Conservation (phyloP, 345 rosid genomes). For the Ceriops tagal region DNA sequence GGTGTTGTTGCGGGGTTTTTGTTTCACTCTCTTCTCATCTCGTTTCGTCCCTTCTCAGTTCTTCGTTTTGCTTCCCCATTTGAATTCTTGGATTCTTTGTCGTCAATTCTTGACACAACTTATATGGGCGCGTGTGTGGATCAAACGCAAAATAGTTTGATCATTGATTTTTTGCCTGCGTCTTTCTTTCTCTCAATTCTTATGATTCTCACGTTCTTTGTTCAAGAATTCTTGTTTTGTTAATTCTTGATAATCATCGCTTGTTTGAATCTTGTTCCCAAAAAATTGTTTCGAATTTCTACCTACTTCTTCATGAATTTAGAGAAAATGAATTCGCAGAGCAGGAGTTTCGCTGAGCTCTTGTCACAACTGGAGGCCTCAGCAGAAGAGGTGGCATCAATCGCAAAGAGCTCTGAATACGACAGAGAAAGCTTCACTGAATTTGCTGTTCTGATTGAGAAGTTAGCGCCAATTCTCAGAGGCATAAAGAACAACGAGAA, state of each 20-base stretch:
- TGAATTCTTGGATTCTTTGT: too few relatives aligned
- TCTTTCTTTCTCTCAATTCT: background rate
- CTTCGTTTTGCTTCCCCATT: too few relatives aligned
- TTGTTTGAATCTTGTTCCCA: too few relatives aligned
- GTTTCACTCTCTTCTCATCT: background rate
- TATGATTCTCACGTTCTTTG: background rate
- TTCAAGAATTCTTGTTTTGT: too few relatives aligned
- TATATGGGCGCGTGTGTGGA: too few relatives aligned
- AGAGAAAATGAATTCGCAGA: slow-evolving; percentile 24
- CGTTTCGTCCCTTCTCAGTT: background rate
- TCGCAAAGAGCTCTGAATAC: slow-evolving; percentile 30
- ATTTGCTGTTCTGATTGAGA: slow-evolving; percentile 41
- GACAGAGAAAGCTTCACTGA: slow-evolving; percentile 38
- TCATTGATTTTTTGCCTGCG: too few relatives aligned
- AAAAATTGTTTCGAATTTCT: too few relatives aligned
- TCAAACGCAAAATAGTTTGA: too few relatives aligned
- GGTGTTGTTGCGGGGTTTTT: too few relatives aligned
- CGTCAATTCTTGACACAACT: too few relatives aligned
- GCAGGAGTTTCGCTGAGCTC: slow-evolving; percentile 36
- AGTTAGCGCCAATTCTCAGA: slow-evolving; percentile 39
- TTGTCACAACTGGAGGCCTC: slow-evolving; percentile 32
- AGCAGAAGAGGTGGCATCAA: slow-evolving; percentile 32
- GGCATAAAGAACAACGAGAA: slow-evolving; percentile 27
- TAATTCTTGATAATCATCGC: too few relatives aligned
- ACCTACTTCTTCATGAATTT: too few relatives aligned